Conservation (phyloP, 352 stramenopile species). For the Phytophthora macrochlamydospora region DNA sequence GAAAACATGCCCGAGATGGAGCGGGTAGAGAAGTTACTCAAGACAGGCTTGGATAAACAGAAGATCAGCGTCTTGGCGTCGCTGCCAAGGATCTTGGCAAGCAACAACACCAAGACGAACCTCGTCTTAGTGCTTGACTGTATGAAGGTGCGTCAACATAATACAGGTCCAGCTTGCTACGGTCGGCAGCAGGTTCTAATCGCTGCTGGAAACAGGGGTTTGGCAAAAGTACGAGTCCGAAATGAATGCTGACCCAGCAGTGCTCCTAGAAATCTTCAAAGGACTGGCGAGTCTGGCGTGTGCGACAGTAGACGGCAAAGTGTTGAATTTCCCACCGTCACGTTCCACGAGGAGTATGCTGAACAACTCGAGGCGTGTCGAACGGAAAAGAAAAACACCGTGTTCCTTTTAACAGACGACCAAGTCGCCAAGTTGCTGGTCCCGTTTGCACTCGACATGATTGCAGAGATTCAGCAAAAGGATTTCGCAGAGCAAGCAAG, state of each 20-base stretch:
- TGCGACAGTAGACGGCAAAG: slow-evolving; percentile 74
- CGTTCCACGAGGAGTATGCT: slow-evolving; percentile 71
- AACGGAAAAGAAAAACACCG: slow-evolving; percentile 58
- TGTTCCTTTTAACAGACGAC: slow-evolving; percentile 79
- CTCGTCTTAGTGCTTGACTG: slow-evolving; percentile 67
- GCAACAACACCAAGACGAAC: slow-evolving; percentile 77
- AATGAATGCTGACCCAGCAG: slow-evolving; percentile 36
- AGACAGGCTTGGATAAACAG: slow-evolving; percentile 78
- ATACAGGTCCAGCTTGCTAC: no score
- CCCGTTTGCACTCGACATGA: slow-evolving; percentile 72
- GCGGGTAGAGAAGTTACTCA: slow-evolving; percentile 74
- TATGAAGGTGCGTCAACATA: slow-evolving; percentile 56
- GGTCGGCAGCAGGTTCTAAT: not conserved
- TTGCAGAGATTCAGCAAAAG: slow-evolving; percentile 80
- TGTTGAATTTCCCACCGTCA: slow-evolving; percentile 60
- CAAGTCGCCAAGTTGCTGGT: slow-evolving; percentile 78
- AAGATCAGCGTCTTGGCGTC: slow-evolving; percentile 79
- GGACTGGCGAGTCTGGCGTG: slow-evolving; percentile 59
- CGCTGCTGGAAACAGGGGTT: slow-evolving; percentile 29
- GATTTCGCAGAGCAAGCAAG: slow-evolving; percentile 75
- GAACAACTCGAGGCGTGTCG: slow-evolving; percentile 47
- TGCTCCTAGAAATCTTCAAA: slow-evolving; percentile 70
- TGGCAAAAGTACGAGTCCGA: slow-evolving; percentile 80
- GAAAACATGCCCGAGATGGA: slow-evolving; percentile 87
- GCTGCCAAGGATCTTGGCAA: slow-evolving; percentile 71